Percentiles rank a stretch among this genome's conserved stretches.
Evolutionary conservation across 1,284 basidiomycete species (phyloP).

Genomic region (Psilocybe mexicana): DNA sequence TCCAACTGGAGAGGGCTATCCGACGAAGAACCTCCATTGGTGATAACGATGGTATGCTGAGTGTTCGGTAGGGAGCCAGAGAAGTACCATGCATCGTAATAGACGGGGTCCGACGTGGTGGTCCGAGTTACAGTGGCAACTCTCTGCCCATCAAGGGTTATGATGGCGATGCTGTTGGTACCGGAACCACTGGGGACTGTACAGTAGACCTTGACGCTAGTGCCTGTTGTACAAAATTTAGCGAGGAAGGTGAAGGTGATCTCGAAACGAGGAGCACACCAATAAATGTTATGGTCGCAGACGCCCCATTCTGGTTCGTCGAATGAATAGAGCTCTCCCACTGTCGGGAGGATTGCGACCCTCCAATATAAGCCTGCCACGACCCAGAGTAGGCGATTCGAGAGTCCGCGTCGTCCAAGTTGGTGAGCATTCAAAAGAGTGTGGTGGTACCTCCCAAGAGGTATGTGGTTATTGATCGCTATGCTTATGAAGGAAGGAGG

Average conservation of each 20-base stretch:
- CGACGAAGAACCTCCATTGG: not conserved
- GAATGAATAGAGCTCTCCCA: constrained; percentile 8
- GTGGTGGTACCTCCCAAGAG: constrained; percentile 1
- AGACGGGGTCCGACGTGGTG: not conserved
- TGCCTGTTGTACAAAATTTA: not conserved
- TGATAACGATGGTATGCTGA: not conserved
- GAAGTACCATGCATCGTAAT: not conserved
- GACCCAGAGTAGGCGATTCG: constrained; percentile 5
- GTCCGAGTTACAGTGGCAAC: not conserved
- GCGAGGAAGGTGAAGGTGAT: not conserved
- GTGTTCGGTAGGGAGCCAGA: not conserved
- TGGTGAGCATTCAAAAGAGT: constrained; percentile 11
- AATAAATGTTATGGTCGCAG: constrained; percentile 11
- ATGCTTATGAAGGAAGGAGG: not conserved
- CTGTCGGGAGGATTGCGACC: constrained; percentile 2
- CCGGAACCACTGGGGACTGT: not conserved
- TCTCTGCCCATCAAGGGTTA: not conserved
- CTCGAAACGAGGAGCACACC: not conserved
- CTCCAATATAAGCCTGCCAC: constrained; percentile 3
- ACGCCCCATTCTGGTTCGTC: constrained; percentile 5
- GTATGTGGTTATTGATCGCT: not conserved
- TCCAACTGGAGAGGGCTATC: not conserved
- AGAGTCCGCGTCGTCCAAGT: constrained; percentile 6
- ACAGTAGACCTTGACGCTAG: not conserved
- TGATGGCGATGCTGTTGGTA: not conserved